A percentile compares a stretch with the other conserved stretches of the same genome.
phyloP scores from a whole-genome alignment of 2,329 filamentous ascomycete genomes.

The Verticillium tricorpus region DNA sequence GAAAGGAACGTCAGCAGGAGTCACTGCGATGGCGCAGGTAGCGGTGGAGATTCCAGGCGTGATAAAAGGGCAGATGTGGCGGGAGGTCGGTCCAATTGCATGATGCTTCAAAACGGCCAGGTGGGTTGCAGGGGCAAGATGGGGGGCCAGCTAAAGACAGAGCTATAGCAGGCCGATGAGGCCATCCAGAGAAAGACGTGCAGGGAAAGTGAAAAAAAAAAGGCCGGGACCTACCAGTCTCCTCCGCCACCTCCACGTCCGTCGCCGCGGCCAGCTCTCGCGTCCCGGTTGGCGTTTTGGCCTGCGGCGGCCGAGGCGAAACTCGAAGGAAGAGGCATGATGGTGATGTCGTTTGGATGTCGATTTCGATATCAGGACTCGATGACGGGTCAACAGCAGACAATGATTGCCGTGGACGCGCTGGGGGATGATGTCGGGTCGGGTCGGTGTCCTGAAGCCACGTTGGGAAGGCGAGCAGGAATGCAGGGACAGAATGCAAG shows the following conservation, averaged over 20 bases:
- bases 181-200: background rate
- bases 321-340: slow-evolving; percentile 73
- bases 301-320: slow-evolving; percentile 81
- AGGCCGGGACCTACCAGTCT: slow-evolving; percentile 61
- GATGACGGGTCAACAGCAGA: background rate
- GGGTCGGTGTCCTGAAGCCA: slow-evolving; percentile 6
- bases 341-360: slow-evolving; percentile 14
- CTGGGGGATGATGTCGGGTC: slow-evolving; percentile 3
- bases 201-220: slow-evolving; percentile 4
- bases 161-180: background rate
- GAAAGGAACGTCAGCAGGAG: slow-evolving; percentile 8
- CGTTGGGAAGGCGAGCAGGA: slow-evolving; percentile 3
- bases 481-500: slow-evolving; percentile 12
- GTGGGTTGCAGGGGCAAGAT: background rate
- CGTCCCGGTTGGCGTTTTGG: slow-evolving; percentile 60
- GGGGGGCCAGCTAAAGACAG: background rate
- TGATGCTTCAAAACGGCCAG: background rate
- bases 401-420: slow-evolving; percentile 1
- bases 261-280: slow-evolving; percentile 54
- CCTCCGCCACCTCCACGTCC: slow-evolving; percentile 49
- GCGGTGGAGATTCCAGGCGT: background rate
- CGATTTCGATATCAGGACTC: background rate
- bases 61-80: slow-evolving; percentile 1
- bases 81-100: background rate
- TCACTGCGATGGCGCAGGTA: background rate